phyloP scores from a whole-genome alignment of 1,284 basidiomycete species.

The Cutaneotrichosporon mucoides region DNA sequence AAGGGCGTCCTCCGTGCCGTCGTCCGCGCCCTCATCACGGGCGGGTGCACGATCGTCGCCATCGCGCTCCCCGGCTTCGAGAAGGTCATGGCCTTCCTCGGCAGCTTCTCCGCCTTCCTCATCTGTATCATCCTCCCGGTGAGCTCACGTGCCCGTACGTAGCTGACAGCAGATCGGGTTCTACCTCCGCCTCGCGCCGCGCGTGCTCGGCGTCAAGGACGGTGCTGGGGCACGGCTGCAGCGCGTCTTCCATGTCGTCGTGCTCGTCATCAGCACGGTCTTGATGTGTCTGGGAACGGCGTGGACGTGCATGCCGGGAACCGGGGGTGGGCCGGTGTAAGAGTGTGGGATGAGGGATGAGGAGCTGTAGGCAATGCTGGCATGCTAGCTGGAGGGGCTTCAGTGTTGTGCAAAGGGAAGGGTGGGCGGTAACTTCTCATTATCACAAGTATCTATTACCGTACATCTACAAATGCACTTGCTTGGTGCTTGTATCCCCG shows the following conservation, averaged over 20 bases:
- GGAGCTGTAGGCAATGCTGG: too few relatives aligned
- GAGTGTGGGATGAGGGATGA: too few relatives aligned
- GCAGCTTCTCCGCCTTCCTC: conserved; percentile 78
- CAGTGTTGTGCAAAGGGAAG: too few relatives aligned
- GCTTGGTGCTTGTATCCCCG: too few relatives aligned
- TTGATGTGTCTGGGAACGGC: conserved; percentile 77
- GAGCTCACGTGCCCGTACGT: conserved; percentile 17
- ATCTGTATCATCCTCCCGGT: conserved; percentile 78
- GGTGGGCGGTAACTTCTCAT: too few relatives aligned
- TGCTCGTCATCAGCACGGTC: conserved; percentile 58
- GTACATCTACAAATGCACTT: too few relatives aligned
- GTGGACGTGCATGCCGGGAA: conserved; percentile 38
- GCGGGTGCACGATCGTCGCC: conserved; percentile 30
- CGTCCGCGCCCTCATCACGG: conserved; percentile 37
- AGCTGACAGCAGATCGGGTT: conserved; percentile 34
- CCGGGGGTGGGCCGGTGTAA: too few relatives aligned
- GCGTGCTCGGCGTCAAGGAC: conserved; percentile 19
- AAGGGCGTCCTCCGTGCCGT: conserved; percentile 31
- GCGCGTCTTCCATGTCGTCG: conserved; percentile 54
- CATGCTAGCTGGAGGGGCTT: too few relatives aligned
- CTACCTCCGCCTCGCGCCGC: conserved; percentile 37
- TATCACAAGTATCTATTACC: too few relatives aligned
- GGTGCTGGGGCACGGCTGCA: conserved; percentile 58
- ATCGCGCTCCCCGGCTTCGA: conserved; percentile 51
- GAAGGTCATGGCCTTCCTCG: conserved; percentile 84